Evolutionary conservation across 2,329 filamentous ascomycete species (phyloP).

Genomic region (Sporothrix sp.): DNA sequence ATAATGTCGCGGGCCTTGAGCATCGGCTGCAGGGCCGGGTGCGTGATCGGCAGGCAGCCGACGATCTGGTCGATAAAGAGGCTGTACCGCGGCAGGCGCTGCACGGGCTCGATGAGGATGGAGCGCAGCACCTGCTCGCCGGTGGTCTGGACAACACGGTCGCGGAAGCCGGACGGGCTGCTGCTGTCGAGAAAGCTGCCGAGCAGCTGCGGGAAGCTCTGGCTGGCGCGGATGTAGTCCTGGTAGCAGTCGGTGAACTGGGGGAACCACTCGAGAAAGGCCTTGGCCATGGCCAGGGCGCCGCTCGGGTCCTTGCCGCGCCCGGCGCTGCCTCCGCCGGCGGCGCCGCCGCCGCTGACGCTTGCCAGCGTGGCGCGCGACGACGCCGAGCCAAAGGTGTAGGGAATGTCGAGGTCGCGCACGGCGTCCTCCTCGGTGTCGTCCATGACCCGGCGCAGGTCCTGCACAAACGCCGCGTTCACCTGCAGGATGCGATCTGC

Average conservation of each 20-base stretch:
- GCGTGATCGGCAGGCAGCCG: constrained; percentile 71
- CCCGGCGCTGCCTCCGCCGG: constrained; percentile 31
- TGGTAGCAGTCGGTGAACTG: constrained; percentile 85
- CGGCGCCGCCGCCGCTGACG: constrained; percentile 4
- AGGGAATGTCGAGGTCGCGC: constrained; percentile 56
- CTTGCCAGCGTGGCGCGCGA: constrained; percentile 10
- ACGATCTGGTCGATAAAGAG: constrained; percentile 94
- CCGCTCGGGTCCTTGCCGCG: constrained; percentile 64
- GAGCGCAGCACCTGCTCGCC: constrained; percentile 89
- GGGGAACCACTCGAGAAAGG: constrained; percentile 86
- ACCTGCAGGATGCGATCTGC: constrained; percentile 71
- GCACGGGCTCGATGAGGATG: constrained; percentile 89
- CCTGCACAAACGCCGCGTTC: constrained; percentile 71
- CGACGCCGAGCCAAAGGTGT: constrained; percentile 27
- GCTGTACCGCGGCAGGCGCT: constrained; percentile 87
- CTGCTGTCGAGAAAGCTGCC: constrained; percentile 59
- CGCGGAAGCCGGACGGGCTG: constrained; percentile 66
- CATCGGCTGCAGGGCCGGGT: constrained; percentile 73
- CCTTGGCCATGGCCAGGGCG: constrained; percentile 64
- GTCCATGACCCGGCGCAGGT: constrained; percentile 67
- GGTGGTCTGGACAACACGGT: constrained; percentile 66
- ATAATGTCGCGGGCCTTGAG: constrained; percentile 88
- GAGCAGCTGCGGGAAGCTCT: constrained; percentile 73
- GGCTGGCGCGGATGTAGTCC: constrained; percentile 85
- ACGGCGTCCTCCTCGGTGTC: constrained; percentile 74